Conservation (phyloP, 108 stramenopile species). For the Epithemia pelagica region DNA sequence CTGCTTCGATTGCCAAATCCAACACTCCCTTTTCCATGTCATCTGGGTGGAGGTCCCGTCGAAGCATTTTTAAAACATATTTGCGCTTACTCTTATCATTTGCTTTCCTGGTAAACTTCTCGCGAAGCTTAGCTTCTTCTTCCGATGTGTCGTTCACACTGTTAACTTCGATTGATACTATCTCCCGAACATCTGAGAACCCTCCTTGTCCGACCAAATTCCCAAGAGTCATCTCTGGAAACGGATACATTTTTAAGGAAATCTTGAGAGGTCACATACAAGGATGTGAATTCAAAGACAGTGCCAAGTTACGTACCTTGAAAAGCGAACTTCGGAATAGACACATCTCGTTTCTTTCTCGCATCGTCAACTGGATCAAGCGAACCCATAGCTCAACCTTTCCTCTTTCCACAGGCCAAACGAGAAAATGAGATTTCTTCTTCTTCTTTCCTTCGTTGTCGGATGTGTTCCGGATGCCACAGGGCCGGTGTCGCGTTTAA, state of each 20-base stretch:
- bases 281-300: not conserved
- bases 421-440: too few relatives aligned
- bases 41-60: constrained; percentile 72
- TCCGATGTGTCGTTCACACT: constrained; percentile 67
- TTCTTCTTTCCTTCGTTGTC: too few relatives aligned
- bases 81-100: constrained; percentile 9
- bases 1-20: constrained; percentile 83
- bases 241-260: not conserved
- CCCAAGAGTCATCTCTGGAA: constrained; percentile 55
- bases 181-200: constrained; percentile 61
- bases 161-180: constrained; percentile 51
- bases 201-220: constrained; percentile 69
- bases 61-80: constrained; percentile 73
- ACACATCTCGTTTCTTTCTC: not conserved
- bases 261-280: not conserved
- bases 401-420: too few relatives aligned
- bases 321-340: not conserved
- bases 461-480: too few relatives aligned
- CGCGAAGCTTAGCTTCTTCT: constrained; percentile 35
- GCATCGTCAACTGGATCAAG: not conserved
- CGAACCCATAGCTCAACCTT: too few relatives aligned
- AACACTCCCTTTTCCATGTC: constrained; percentile 79
- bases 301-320: not conserved
- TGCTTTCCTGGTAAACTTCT: constrained; percentile 36
- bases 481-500: too few relatives aligned